Base-by-base conservation (phyloP, 441 rosid species). In the Macaranga tanarius region DNA sequence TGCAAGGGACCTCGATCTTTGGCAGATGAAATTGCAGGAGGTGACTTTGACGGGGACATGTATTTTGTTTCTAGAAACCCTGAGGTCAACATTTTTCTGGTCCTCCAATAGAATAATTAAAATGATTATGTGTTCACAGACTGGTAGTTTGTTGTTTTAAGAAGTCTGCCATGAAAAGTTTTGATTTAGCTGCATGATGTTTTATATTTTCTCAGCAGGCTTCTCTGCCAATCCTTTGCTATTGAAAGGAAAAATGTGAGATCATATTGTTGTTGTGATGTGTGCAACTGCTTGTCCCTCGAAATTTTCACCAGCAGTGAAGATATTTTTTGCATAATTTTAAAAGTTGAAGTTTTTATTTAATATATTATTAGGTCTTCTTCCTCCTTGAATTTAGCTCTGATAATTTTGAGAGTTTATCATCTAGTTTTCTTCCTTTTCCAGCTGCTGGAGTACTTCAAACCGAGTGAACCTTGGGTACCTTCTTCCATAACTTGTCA, bases 21-120 rank as follows among this genome's bases (percentile, higher is more conserved):
- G 65, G 92, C 90, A 0, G 97, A 94, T 73, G 94, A 90, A 83
- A 90, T 94, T 9, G 95, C 90, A 0, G 83, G 88, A 15, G 92
- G 94, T 28, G 97, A 88, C 69, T 90, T 75, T 63, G 97, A 94
- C 73, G 96, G 97, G 9, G 96, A 94, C 71, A 66, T 73, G 90
- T 94, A 84, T 69, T 86, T 90, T 69, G 80, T 94, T 23, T 90
- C 99, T 34, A 73, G 80, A 86, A 89, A 88, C 75, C 89, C 85
- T 0, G 78, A 87, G 95, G 96, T 90, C 77, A 23, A 73, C 52
- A 55, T 73, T 76, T 69, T 62, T 19, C 25, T 47, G 7, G n/a
- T 7, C n/a, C n/a, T 38, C 8, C 4, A 45, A 60, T 15, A 10
- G 16, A 17, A 16, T 26, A n/a, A 13, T 72, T n/a, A 22, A 8